These are phyloP conservation scores for Geoglossum glabrum DNA, from an alignment of 495 filamentous ascomycete genomes.

Conservation along the genomic window DNA sequence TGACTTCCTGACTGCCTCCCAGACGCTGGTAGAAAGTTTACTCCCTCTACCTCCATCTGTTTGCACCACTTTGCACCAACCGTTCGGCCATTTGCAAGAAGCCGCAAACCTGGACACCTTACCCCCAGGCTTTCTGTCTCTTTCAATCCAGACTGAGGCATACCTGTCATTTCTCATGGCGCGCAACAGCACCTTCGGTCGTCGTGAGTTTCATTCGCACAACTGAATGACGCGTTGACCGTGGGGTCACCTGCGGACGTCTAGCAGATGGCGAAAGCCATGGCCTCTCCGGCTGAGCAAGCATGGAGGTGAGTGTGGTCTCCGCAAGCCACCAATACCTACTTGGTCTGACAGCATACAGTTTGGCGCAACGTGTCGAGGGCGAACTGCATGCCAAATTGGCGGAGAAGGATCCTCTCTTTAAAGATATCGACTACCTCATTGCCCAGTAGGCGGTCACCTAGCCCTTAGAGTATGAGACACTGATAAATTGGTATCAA, in stretches of 20 bases:
- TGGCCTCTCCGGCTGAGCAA: slow-evolving; percentile 29
- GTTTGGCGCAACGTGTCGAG: slow-evolving; percentile 27
- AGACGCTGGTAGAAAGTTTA: background rate
- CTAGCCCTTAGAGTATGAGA: background rate
- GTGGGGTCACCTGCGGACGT: slow-evolving; percentile 25
- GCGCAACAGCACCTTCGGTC: slow-evolving; percentile 14
- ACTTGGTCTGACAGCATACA: slow-evolving; percentile 7
- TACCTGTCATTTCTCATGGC: slow-evolving; percentile 16
- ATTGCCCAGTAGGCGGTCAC: slow-evolving; percentile 33
- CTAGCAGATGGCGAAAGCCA: slow-evolving; percentile 15
- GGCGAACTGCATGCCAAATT: slow-evolving; percentile 28
- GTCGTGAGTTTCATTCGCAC: slow-evolving; percentile 23
- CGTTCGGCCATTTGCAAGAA: background rate
- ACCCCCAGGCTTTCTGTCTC: background rate
- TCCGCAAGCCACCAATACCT: background rate
- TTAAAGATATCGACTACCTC: slow-evolving; percentile 34
- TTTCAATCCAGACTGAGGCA: background rate
- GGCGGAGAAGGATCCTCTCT: slow-evolving; percentile 31
- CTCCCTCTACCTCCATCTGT: background rate
- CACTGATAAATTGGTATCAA: slow-evolving; percentile 14
- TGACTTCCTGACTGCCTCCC: background rate
- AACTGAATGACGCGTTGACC: slow-evolving; percentile 36
- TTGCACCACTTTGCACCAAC: background rate
- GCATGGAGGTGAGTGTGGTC: slow-evolving; percentile 28
- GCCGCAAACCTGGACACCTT: background rate